Evolutionary conservation across 2,329 filamentous ascomycete genomes (phyloP), one percentile per base, ranked within the genome.

Genomic region (Zymoseptoria pseudotritici): DNA sequence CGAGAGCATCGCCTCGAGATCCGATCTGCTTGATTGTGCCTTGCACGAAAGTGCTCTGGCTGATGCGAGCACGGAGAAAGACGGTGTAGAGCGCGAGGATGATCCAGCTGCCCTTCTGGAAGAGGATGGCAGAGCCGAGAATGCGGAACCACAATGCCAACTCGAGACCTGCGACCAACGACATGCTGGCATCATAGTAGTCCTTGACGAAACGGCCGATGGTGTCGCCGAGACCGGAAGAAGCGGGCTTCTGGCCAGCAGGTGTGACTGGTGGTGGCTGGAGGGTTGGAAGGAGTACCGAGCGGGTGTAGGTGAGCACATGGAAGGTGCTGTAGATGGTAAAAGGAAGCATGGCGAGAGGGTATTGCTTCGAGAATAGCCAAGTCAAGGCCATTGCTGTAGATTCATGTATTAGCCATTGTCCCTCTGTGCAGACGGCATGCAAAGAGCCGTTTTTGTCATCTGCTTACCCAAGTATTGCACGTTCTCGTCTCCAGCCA

Each of bases 251-350:
- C 60, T 85, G 82, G 50, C 83, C 80, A 49, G 83, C 76, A 11
- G 70, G 67, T 42, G 83, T 76, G 42, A 79, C 70, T 65, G 79
- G 74, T 53, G 86, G 82, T 17, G 91, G 90, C 71, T 88, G 82
- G 70, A 99, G 73, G 65, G 90, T 91, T 62, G 94, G 94, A 70
- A 99, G 89, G 66, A 99, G 79, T 80, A 96, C 96, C 75, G 89
- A 89, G 75, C 94, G 91, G 66, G 89, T 90, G 79, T 99, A 99
- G 66, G 94, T 97, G 63, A 92, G 90, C 68, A 97, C 91, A 79
- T 99, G 94, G 86, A 99, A 99, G 77, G 97, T 78, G 61, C 93
- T 97, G 84, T 97, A 99, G 77, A 99, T 90, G 69, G 86, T 87
- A 80, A 96, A 99, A 26, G 94, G 94, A 58, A 97, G 85, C 71